Evolutionary conservation across 2,329 filamentous ascomycete species (phyloP).

Genomic region (Alternaria consortialis): DNA sequence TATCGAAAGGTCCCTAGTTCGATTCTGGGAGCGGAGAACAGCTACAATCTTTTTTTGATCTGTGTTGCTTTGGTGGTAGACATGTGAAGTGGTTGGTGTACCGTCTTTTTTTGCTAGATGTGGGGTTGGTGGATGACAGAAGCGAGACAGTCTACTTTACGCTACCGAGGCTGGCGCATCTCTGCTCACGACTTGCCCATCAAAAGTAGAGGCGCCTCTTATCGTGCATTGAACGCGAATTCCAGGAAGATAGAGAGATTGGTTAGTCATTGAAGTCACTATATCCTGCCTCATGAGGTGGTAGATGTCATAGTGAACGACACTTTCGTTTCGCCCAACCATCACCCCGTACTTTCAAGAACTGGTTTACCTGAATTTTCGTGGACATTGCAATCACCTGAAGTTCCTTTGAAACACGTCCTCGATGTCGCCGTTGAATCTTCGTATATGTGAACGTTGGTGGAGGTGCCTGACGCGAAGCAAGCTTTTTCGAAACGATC

Average conservation of each 20-base stretch:
- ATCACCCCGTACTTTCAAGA: no score
- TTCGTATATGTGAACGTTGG: no score
- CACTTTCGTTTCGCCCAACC: no score
- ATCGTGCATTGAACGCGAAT: not conserved
- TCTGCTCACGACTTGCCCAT: not conserved
- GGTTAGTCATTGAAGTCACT: no score
- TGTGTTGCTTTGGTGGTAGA: not conserved
- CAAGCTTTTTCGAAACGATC: not conserved
- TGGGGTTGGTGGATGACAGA: not conserved
- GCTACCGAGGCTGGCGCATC: not conserved
- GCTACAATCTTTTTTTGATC: conserved; percentile 8
- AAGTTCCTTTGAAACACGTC: no score
- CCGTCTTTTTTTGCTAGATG: not conserved
- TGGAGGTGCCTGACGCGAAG: not conserved
- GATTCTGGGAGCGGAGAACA: conserved; percentile 44
- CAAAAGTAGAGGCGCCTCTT: accelerated
- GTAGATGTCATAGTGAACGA: no score
- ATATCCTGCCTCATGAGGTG: no score
- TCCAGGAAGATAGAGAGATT: not conserved
- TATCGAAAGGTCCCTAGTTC: conserved; percentile 48
- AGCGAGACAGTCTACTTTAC: not conserved
- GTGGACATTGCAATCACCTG: no score
- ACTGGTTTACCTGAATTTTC: no score
- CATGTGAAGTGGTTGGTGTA: no score
- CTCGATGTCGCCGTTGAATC: no score